Evolutionary conservation across 23 red algal species (phyloP), one percentile per base, ranked within the genome.

Genomic region (Chondrus crispus): DNA sequence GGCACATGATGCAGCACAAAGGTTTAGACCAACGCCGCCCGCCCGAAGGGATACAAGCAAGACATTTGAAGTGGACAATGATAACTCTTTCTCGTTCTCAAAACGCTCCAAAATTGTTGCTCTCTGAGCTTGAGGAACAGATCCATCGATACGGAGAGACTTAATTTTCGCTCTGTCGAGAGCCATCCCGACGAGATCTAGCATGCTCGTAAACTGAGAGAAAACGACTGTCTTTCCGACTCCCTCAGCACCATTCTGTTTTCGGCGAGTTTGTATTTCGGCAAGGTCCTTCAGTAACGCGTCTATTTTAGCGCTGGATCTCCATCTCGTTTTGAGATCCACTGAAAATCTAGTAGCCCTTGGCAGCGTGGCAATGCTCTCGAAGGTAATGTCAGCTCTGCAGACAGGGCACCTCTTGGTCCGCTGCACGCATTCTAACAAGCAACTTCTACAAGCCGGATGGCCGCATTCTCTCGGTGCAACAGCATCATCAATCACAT

Each of bases 141-240:
- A 88, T 16, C 93, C 93, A 55, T 95, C 93, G 29, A 95, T 81
- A 43, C 93, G 74, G n/a, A 88, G 46, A 45, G 58, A 89, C 39
- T 50, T 55, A 45, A 95, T 73, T 33, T 81, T 82, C 22, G 85
- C 48, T 5, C 80, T 64, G 28, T 85, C 80, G 33, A 99, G 88
- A 18, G 97, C 91, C 11, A 37, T 58, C 49, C 91, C 94, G 5
- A 99, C 58, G 2, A 99, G 68, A 80, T 99, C 97, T 38, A 99
- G 84, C 83, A 92, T 92, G 28, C 60, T 74, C 7, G 97, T 99
- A 71, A 95, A 99, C 74, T 96, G 94, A 8, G 97, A 99, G 30
- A 99, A 96, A 14, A 99, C 81, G 16, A 99, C 94, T 8, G 93
- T 85, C 77, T 99, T 99, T 38, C 92, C 92, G n/a, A 88, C 48